Evolutionary conservation across 2,329 filamentous ascomycete species (phyloP), one percentile per base, ranked within the genome.

Genomic region (Cordyceps fumosorosea): DNA sequence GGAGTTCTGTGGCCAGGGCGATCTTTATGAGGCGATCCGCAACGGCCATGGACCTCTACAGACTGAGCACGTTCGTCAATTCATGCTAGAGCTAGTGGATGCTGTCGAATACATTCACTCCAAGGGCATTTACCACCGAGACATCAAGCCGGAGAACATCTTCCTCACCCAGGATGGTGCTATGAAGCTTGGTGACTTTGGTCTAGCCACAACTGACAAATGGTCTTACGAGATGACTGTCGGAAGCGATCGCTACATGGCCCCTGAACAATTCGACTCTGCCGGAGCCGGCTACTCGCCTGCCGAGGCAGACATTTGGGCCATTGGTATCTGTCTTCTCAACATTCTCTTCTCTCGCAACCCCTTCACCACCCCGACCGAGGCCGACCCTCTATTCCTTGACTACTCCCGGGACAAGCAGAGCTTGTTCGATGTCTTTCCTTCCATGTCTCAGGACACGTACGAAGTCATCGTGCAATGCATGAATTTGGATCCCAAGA

Each of bases 141-240:
- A 99, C 76, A 97, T 99, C 84, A 99, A 99, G 80, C 95, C 95
- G 0, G 95, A 99, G 82, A 99, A 99, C 81, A 96, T 99, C 75
- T 98, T 99, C 75, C 82, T 99, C 66, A 90, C 88, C 63, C 85
- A 93, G 64, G 85, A 89, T 67, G 93, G 93, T 60, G 84, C 88
- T 45, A 90, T 98, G 89, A 99, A 99, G 79, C 86, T 99, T 42
- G 95, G 95, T 70, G 95, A 99, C 76, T 96, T 98, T 73, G 95
- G 95, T 60, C 82, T 99, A 65, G 93, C 93, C 57, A 97, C 93
- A 12, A 90, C 87, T 7, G 91, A 96, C 65, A 82, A 87, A 68
- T 96, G 91, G 92, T 96, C 91, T 26, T 89, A 89, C 69, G 95
- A 99, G 80, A 88, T 89, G 66, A 95, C 90, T 65, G 95, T 99